Percentiles rank a stretch among this genome's conserved stretches.
These are phyloP conservation scores for Linum lewisii DNA, from an alignment of 345 rosid species.

Conservation along the genomic window DNA sequence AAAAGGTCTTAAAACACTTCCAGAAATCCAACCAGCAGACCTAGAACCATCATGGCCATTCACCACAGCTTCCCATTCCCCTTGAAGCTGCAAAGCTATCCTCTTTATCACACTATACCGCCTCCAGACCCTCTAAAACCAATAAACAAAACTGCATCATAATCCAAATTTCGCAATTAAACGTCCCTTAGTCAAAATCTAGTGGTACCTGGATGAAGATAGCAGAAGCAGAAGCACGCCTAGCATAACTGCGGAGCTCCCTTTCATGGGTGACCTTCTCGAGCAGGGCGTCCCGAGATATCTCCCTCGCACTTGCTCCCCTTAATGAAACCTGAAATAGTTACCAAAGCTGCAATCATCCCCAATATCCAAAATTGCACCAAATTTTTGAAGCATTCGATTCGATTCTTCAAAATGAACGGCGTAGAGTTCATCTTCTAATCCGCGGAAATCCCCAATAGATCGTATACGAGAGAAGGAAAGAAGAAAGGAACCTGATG, in stretches of 20 bases:
- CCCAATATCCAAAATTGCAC: not conserved
- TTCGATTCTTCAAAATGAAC: not conserved
- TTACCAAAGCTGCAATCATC: constrained; percentile 4
- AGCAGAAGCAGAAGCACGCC: constrained; percentile 67
- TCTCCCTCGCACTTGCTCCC: constrained; percentile 85
- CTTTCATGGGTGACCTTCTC: constrained; percentile 77
- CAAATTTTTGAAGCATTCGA: not conserved
- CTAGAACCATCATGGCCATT: constrained; percentile 27
- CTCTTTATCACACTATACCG: constrained; percentile 42
- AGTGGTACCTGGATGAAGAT: constrained; percentile 50
- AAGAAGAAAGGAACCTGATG: constrained; percentile 40
- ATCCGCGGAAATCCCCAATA: not conserved
- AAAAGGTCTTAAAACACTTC: constrained; percentile 57
- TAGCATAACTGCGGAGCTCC: constrained; percentile 65
- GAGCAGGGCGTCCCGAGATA: constrained; percentile 81
- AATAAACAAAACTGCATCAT: constrained; percentile 9
- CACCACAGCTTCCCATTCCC: constrained; percentile 52
- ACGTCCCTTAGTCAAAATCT: not conserved
- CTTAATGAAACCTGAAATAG: constrained; percentile 77
- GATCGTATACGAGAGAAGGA: not conserved
- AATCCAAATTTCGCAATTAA: not conserved
- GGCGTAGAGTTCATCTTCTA: not conserved
- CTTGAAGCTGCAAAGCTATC: constrained; percentile 48
- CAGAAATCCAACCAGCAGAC: constrained; percentile 53
- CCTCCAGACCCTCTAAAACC: constrained; percentile 72